phyloP scores from a whole-genome alignment of 2,329 filamentous ascomycete genomes.

The Cladophialophora carrionii region DNA sequence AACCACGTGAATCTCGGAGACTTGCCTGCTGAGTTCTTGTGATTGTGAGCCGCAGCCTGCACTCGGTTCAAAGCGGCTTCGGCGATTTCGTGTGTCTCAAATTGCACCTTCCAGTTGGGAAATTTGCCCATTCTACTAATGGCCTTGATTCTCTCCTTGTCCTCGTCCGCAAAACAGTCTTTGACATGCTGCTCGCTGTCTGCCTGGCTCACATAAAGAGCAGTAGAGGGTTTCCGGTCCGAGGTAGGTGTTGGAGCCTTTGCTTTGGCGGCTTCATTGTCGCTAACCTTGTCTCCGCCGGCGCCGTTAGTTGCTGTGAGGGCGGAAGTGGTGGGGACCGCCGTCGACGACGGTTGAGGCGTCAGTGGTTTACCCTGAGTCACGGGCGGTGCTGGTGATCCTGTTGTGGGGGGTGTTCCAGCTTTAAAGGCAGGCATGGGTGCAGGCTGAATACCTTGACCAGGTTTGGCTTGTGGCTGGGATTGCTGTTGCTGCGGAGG shows the following conservation, averaged over 20 bases:
- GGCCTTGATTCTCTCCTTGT: conserved; percentile 76
- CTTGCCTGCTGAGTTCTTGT: conserved; percentile 69
- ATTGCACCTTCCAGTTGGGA: conserved; percentile 86
- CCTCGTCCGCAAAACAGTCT: conserved; percentile 79
- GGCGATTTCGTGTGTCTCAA: conserved; percentile 77
- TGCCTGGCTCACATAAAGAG: conserved; percentile 86
- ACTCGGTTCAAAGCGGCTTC: conserved; percentile 72
- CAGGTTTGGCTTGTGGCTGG: conserved; percentile 38
- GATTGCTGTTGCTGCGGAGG: conserved; percentile 39
- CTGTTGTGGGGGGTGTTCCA: conserved; percentile 40
- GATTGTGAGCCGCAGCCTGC: conserved; percentile 74
- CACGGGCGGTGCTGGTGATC: conserved; percentile 50
- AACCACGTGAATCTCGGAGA: conserved; percentile 84
- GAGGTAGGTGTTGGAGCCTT: conserved; percentile 59
- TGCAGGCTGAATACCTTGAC: conserved; percentile 33
- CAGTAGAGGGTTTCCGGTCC: conserved; percentile 69
- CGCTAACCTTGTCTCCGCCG: conserved; percentile 50
- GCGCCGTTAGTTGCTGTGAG: conserved; percentile 55
- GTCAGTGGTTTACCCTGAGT: conserved; percentile 56
- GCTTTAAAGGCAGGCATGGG: conserved; percentile 27
- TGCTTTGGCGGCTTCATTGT: conserved; percentile 57
- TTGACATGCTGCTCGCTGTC: conserved; percentile 80
- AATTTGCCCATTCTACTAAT: conserved; percentile 67
- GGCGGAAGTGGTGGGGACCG: conserved; percentile 43
- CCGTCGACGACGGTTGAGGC: conserved; percentile 49